Evolutionary conservation across 2,329 filamentous ascomycete genomes (phyloP).

Genomic region (Ophiostoma australiae): DNA sequence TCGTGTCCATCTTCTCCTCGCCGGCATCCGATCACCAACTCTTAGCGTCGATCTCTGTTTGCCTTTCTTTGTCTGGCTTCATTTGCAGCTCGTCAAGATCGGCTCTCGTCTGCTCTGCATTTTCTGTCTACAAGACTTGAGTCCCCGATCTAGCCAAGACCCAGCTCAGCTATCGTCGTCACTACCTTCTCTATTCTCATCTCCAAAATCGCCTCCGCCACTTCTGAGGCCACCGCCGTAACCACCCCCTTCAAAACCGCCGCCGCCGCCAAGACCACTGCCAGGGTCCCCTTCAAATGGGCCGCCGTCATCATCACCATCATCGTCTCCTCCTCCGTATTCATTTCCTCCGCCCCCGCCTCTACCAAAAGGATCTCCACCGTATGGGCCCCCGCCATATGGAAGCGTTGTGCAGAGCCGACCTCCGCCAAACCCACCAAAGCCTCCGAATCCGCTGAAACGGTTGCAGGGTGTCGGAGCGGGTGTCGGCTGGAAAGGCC

Average conservation of each 20-base stretch:
- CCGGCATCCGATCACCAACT: not conserved
- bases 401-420: not conserved
- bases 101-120: not conserved
- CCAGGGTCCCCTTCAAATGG: not conserved
- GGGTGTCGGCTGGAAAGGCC: not conserved
- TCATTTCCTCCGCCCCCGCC: not conserved
- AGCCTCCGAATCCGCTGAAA: not conserved
- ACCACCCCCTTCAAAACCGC: not conserved
- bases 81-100: not conserved
- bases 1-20: not conserved
- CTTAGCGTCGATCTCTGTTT: not conserved
- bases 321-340: not conserved
- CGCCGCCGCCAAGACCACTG: too few species aligned
- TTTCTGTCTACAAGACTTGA: not conserved
- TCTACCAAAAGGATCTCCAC: not conserved
- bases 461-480: not conserved
- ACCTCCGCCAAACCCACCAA: not conserved
- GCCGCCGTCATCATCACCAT: not conserved
- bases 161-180: not conserved
- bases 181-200: not conserved
- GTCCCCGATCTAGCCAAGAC: not conserved
- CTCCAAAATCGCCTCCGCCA: not conserved
- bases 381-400: not conserved
- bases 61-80: not conserved
- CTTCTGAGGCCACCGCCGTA: not conserved